Evolutionary conservation across 2,329 filamentous ascomycete genomes (phyloP).

Genomic region (Apiospora rasikravindrae): DNA sequence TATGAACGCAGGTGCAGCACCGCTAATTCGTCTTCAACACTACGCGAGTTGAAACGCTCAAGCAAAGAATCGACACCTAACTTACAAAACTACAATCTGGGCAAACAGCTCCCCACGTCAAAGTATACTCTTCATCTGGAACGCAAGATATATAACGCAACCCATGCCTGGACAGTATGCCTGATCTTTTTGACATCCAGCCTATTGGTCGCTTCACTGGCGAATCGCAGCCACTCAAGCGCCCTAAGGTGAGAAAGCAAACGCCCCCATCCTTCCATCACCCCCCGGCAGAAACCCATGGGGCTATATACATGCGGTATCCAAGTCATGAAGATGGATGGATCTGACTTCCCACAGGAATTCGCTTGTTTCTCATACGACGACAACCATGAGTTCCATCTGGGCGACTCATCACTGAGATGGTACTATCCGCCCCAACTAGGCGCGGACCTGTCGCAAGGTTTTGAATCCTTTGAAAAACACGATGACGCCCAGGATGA

Average conservation of each 20-base stretch:
- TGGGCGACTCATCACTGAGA: constrained; percentile 78
- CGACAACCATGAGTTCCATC: constrained; percentile 75
- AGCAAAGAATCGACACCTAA: neutral
- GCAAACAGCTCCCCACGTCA: neutral
- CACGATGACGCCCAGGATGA: constrained; percentile 84
- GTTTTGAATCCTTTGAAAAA: constrained; percentile 83
- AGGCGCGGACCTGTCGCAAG: constrained; percentile 75
- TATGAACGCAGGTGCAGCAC: neutral
- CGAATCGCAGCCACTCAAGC: constrained; percentile 71
- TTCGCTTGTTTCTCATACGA: constrained; percentile 95
- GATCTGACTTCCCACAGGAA: constrained; percentile 61
- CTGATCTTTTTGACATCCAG: constrained; percentile 63
- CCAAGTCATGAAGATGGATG: neutral
- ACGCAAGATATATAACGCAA: neutral
- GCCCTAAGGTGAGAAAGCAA: constrained; percentile 66
- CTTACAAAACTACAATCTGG: neutral
- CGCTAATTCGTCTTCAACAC: neutral
- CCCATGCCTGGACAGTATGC: constrained; percentile 25
- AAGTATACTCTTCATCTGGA: neutral
- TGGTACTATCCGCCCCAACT: constrained; percentile 85
- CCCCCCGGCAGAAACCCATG: neutral
- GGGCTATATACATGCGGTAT: neutral
- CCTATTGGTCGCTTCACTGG: constrained; percentile 73
- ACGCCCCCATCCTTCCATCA: neutral
- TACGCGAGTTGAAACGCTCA: neutral